Conservation (phyloP, 1,139 yeast genomes). For the Pichia sp. region DNA sequence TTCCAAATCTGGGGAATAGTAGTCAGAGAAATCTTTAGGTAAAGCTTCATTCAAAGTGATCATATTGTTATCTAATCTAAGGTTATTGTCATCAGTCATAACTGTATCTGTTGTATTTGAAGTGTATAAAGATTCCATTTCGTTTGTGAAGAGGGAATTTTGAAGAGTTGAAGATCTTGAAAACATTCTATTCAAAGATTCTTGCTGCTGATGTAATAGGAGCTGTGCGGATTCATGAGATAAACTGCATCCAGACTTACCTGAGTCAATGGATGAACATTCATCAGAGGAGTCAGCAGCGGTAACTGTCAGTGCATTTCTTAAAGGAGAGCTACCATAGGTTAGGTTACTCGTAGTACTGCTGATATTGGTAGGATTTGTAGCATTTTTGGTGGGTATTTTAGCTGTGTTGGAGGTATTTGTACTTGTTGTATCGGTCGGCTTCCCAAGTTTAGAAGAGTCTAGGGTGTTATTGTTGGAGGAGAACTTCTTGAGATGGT, state of each 20-base stretch:
- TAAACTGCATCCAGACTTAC: conserved; percentile 16
- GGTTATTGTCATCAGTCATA: neutral
- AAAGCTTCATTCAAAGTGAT: conserved; percentile 33
- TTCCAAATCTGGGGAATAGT: conserved; percentile 48
- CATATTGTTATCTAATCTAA: conserved; percentile 8
- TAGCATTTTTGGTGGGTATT: too few species aligned
- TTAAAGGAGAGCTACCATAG: conserved; percentile 17
- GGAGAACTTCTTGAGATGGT: conserved; percentile 22
- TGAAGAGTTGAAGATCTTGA: conserved; percentile 12
- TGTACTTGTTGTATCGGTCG: too few species aligned
- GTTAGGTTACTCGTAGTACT: too few species aligned
- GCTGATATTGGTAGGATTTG: too few species aligned
- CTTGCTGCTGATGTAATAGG: conserved; percentile 15
- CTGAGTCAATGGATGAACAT: conserved; percentile 20
- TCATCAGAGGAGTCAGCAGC: conserved; percentile 17
- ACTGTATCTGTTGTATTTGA: conserved; percentile 11
- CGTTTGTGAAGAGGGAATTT: conserved; percentile 17
- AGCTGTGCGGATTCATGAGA: conserved; percentile 14
- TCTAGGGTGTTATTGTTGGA: too few species aligned
- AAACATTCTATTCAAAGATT: conserved; percentile 8
- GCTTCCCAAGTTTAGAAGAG: neutral
- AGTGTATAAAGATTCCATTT: conserved; percentile 19
- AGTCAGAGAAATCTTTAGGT: conserved; percentile 42
- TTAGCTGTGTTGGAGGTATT: too few species aligned
- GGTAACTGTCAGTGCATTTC: conserved; percentile 13